These are phyloP conservation scores for Cruciata laevipes DNA, from an alignment of 257 asterid genomes.

Conservation along the genomic window DNA sequence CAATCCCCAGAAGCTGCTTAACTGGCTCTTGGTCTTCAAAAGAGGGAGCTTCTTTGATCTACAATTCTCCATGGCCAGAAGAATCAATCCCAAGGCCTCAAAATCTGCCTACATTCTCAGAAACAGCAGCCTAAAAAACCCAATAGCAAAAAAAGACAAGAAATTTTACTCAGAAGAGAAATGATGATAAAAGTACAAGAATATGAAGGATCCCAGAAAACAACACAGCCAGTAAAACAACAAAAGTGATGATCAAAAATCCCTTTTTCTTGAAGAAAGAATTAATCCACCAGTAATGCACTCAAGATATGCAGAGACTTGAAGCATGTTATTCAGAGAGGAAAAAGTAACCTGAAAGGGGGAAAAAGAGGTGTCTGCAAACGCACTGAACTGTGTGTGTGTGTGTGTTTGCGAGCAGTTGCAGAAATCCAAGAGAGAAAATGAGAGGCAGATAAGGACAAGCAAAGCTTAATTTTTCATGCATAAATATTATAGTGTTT, in stretches of 20 bases:
- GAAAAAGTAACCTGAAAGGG: constrained; percentile 12
- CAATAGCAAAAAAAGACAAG: not conserved
- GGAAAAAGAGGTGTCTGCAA: constrained; percentile 5
- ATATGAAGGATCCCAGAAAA: not conserved
- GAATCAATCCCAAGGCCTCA: constrained; percentile 4
- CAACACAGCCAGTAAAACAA: constrained; percentile 4
- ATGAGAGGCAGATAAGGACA: constrained; percentile 6
- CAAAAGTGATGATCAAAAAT: constrained; percentile 6
- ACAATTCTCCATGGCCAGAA: constrained; percentile 32
- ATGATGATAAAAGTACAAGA: not conserved
- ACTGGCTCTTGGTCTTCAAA: constrained; percentile 26
- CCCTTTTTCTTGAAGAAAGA: constrained; percentile 20
- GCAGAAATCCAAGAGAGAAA: constrained; percentile 5
- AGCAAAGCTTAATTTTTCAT: not conserved
- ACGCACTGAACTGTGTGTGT: not conserved
- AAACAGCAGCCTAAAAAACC: constrained; percentile 13
- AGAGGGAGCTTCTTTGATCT: constrained; percentile 34
- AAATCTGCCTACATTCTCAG: constrained; percentile 3
- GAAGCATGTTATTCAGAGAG: not conserved
- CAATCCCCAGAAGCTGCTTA: constrained; percentile 52
- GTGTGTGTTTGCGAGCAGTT: constrained; percentile 5
- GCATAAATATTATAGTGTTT: not conserved
- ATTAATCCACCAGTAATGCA: constrained; percentile 1
- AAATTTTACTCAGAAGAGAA: not conserved
- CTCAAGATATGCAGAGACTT: not conserved